Evolutionary conservation across 352 stramenopile genomes (phyloP).

Genomic region (Thalassiosira hispida): DNA sequence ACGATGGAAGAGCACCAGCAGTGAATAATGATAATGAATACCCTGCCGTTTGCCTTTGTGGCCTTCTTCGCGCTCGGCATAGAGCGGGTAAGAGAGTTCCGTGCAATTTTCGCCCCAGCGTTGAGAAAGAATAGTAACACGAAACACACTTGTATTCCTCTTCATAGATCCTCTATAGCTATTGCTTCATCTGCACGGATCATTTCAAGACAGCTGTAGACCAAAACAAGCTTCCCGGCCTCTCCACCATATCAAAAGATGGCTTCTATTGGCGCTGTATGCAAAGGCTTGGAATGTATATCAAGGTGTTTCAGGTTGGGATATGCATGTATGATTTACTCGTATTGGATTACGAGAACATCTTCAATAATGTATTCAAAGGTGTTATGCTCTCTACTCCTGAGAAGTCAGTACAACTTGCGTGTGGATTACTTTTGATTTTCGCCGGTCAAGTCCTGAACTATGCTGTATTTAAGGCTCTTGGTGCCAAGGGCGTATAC

Average conservation of each 20-base stretch:
- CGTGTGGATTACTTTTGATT: constrained; percentile 31
- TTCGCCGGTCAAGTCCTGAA: constrained; percentile 55
- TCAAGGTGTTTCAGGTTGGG: constrained; percentile 59
- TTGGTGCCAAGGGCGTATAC: constrained; percentile 57
- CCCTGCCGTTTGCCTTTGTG: constrained; percentile 15
- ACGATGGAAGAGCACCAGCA: no score
- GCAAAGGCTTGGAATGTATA: constrained; percentile 53
- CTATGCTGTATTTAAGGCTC: constrained; percentile 52
- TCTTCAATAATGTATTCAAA: constrained; percentile 32
- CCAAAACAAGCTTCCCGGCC: constrained; percentile 42
- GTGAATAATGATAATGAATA: no score
- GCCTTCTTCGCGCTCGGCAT: constrained; percentile 46
- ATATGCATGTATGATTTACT: constrained; percentile 48
- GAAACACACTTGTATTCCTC: neutral
- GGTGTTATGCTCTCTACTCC: constrained; percentile 26
- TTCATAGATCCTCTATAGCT: constrained; percentile 36
- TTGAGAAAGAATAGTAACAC: neutral
- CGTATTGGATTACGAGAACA: constrained; percentile 41
- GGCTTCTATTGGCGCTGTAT: constrained; percentile 46
- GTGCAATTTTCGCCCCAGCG: no score
- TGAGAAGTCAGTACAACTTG: constrained; percentile 24
- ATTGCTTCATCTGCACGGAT: constrained; percentile 54
- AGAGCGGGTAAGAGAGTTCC: constrained; percentile 22
- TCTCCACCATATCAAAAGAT: constrained; percentile 40
- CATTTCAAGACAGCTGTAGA: constrained; percentile 55